These are phyloP conservation scores for Suhomyces prunicola DNA, from an alignment of 805 yeast species.

Conservation along the genomic window DNA sequence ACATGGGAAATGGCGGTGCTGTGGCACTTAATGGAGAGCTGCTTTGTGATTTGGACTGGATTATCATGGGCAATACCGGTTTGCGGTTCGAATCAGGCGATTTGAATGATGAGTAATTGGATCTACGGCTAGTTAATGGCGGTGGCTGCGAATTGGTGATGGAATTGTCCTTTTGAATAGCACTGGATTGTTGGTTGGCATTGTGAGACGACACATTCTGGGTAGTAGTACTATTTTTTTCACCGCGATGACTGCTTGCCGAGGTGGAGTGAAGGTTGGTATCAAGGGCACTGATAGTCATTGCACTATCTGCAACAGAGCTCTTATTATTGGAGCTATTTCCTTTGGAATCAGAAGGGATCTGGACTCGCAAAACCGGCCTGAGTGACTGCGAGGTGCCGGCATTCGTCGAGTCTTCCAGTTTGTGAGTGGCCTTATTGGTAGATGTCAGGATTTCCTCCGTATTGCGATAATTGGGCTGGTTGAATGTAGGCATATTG, in stretches of 20 bases:
- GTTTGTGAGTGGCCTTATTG: constrained; percentile 4
- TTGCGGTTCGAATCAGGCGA: constrained; percentile 28
- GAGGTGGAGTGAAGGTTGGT: constrained; percentile 10
- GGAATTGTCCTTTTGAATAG: constrained; percentile 4
- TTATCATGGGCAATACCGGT: constrained; percentile 36
- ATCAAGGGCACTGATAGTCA: constrained; percentile 45
- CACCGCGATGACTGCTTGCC: not conserved
- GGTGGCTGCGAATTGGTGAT: constrained; percentile 1
- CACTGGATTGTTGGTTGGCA: not conserved
- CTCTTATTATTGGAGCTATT: constrained; percentile 11
- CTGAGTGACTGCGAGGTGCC: constrained; percentile 29
- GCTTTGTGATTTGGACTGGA: constrained; percentile 37
- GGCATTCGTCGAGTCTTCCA: constrained; percentile 12
- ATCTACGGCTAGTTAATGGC: constrained; percentile 17
- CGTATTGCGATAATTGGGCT: constrained; percentile 8
- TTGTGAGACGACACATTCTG: not conserved
- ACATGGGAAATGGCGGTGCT: constrained; percentile 35
- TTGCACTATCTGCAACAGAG: constrained; percentile 37
- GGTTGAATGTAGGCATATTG: constrained; percentile 13
- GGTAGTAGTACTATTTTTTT: not conserved
- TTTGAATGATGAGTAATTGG: constrained; percentile 17
- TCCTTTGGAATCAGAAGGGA: constrained; percentile 49
- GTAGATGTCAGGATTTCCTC: not conserved
- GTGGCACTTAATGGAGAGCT: constrained; percentile 39
- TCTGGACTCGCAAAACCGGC: constrained; percentile 62